phyloP scores from a whole-genome alignment of 768 basidiomycete genomes.

The Leccinum variicolor region DNA sequence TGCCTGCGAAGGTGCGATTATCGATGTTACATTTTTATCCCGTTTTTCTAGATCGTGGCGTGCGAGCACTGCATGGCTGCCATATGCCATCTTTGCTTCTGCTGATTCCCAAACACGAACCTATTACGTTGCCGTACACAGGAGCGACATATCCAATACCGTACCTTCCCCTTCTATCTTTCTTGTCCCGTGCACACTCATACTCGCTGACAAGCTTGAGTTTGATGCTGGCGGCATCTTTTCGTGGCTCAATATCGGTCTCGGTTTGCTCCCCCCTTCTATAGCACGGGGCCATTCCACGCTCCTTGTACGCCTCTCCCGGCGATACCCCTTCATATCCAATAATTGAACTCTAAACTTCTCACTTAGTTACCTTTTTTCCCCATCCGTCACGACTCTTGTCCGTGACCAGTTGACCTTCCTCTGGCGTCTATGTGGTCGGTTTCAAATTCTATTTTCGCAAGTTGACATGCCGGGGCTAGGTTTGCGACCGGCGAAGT shows the following conservation, averaged over 20 bases:
- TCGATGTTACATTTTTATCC: slow-evolving; percentile 15
- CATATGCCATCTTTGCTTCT: slow-evolving; percentile 22
- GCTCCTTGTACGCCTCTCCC: slow-evolving; percentile 7
- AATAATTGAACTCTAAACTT: slow-evolving; percentile 25
- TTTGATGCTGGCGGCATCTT: slow-evolving; percentile 11
- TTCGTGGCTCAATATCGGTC: neutral
- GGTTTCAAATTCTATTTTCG: slow-evolving; percentile 8
- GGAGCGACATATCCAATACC: slow-evolving; percentile 4
- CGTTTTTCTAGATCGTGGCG: slow-evolving; percentile 8
- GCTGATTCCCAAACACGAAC: slow-evolving; percentile 15
- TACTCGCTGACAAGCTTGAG: slow-evolving; percentile 15
- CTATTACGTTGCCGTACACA: slow-evolving; percentile 24
- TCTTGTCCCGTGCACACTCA: neutral
- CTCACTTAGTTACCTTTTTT: neutral
- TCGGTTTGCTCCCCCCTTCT: slow-evolving; percentile 1
- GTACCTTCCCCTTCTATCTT: slow-evolving; percentile 10
- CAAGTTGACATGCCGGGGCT: neutral
- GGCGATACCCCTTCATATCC: slow-evolving; percentile 21
- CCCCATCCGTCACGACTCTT: slow-evolving; percentile 7
- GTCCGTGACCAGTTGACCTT: neutral
- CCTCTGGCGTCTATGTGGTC: slow-evolving; percentile 1
- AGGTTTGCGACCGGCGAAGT: neutral
- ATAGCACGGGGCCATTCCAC: slow-evolving; percentile 5
- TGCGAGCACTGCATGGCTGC: slow-evolving; percentile 17
- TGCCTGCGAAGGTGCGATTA: slow-evolving; percentile 14